A percentile compares a stretch with the other conserved stretches of the same genome.
phyloP scores from a whole-genome alignment of 176 grass and related monocot genomes.

The Raddia guianensis region DNA sequence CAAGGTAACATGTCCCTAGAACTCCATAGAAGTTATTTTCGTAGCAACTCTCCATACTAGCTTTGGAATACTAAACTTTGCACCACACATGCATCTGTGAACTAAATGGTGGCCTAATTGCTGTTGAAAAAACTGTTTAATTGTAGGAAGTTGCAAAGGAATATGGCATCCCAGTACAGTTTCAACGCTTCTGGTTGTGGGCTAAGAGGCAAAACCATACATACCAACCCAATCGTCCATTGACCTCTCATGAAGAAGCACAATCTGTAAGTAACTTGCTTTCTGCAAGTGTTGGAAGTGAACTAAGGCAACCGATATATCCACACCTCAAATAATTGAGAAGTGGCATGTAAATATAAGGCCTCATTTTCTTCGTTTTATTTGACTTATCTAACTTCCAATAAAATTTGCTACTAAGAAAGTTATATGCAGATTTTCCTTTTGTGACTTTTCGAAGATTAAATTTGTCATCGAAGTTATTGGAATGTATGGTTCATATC shows the following conservation, averaged over 20 bases:
- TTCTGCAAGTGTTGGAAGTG: constrained; percentile 9
- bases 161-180: constrained; percentile 83
- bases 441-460: not conserved
- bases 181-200: constrained; percentile 85
- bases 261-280: constrained; percentile 62
- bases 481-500: not conserved
- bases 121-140: constrained; percentile 22
- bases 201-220: constrained; percentile 92
- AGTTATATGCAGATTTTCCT: constrained; percentile 9
- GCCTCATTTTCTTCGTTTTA: no score
- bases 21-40: constrained; percentile 25
- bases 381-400: no score
- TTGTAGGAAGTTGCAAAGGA: constrained; percentile 85
- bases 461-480: not conserved
- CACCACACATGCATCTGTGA: not conserved
- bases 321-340: constrained; percentile 4
- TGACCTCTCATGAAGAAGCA: constrained; percentile 63
- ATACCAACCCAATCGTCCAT: constrained; percentile 71
- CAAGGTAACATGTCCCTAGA: constrained; percentile 56
- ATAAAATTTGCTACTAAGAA: not conserved
- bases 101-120: not conserved
- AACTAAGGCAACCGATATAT: not conserved
- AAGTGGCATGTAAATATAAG: not conserved
- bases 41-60: not conserved
- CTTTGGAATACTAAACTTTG: constrained; percentile 8